Evolutionary conservation across 305 asterid species (phyloP), one percentile per base, ranked within the genome.

Genomic region (Rubia balearica): DNA sequence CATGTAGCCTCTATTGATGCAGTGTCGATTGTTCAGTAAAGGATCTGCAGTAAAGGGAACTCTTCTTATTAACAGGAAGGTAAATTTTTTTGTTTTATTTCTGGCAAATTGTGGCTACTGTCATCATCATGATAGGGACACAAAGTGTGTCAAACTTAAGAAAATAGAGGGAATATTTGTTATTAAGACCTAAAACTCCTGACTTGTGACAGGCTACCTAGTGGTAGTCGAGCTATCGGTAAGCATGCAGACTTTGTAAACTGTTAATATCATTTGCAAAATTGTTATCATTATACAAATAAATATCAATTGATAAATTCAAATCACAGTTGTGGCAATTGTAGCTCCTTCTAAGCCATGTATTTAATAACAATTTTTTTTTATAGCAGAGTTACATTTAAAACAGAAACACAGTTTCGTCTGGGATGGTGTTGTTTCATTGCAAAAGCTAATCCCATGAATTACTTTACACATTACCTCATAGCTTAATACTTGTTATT

Each of bases 11-110:
- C 45, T 61, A 7, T 33, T 61, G 66, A 61, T 61, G 66, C 66
- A 61, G 45, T 61, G 66, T 16, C 96, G 97, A 65, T 67, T 92
- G 76, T 92, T 87, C 84, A 68, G 78, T 70, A 66, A 83, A 42
- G 98, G 98, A 42, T 33, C 45, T 75, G 98, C 97, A 66, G 95
- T 87, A 33, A 90, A 92, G 77, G 98, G 98, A 74, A 92, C 98
- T 38, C 90, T 92, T 73, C 95, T 92, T 9, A 71, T 92, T 7
- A 83, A 92, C 75, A 80, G 55, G 71, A 87, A 82, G 96, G 98
- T 92, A 83, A 24, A 24, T 67, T 2, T 60, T 63, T 60, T 24
- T 60, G 64, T 24, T 9, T 10, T 72, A 24, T 24, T 72, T 69
- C 40, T 69, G 33, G 45, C 2, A 14, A 16, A 14, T 51, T 16